phyloP scores from a whole-genome alignment of 768 basidiomycete genomes.

The Mycena polygramma region DNA sequence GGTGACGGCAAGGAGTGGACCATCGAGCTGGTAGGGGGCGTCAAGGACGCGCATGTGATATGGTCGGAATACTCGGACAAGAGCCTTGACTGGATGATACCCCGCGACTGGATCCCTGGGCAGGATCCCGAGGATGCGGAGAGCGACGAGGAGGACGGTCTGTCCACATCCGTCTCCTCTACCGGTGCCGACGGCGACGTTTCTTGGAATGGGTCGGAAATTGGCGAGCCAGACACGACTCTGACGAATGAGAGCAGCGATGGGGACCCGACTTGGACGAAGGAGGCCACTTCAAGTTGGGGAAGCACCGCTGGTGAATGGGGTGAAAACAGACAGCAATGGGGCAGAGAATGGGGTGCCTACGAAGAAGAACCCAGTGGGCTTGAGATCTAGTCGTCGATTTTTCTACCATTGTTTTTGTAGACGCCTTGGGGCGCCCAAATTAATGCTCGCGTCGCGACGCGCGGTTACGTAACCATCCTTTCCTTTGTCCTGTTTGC shows the following conservation, averaged over 20 bases:
- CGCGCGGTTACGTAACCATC: background rate
- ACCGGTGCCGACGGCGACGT: conserved; percentile 58
- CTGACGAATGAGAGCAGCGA: conserved; percentile 10
- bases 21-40: conserved; percentile 59
- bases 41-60: conserved; percentile 43
- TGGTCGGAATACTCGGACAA: conserved; percentile 46
- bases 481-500: background rate
- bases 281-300: conserved; percentile 35
- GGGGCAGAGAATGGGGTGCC: conserved; percentile 14
- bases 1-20: conserved; percentile 55
- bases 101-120: conserved; percentile 60
- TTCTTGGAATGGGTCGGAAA: conserved; percentile 56
- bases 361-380: conserved; percentile 12
- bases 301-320: background rate
- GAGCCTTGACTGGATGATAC: conserved; percentile 58
- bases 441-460: background rate
- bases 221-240: conserved; percentile 42
- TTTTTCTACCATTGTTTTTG: background rate
- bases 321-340: conserved; percentile 4
- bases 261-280: conserved; percentile 23
- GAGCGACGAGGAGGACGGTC: conserved; percentile 45
- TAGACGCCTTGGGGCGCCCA: background rate
- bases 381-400: conserved; percentile 4
- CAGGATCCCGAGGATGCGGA: conserved; percentile 47
- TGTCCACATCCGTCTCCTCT: conserved; percentile 38